phyloP scores from a whole-genome alignment of 2,329 filamentous ascomycete species.

The Domatiomyces globalis region DNA sequence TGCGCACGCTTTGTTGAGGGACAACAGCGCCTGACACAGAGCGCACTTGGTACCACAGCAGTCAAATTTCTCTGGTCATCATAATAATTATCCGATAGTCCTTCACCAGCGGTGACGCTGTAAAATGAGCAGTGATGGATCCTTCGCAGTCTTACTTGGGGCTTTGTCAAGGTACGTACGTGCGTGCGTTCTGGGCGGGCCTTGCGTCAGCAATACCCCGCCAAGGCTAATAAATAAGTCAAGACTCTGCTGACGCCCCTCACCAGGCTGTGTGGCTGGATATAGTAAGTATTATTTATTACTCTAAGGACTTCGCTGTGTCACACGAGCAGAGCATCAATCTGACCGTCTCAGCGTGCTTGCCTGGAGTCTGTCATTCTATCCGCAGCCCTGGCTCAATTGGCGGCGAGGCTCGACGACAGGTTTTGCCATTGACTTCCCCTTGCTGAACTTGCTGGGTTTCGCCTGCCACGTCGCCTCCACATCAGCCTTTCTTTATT shows the following conservation, averaged over 20 bases:
- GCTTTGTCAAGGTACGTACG: background rate
- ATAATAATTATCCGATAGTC: background rate
- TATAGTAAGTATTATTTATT: too few species aligned
- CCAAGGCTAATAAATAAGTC: too few species aligned
- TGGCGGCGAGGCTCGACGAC: conserved; percentile 59
- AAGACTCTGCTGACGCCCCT: background rate
- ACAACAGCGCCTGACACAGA: background rate
- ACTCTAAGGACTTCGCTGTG: too few species aligned
- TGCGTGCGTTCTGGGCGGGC: background rate
- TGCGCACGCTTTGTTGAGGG: background rate
- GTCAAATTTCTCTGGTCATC: background rate
- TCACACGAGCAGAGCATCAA: background rate
- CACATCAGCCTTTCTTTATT: conserved; percentile 63
- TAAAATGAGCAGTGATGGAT: background rate
- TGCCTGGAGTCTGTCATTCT: conserved; percentile 80
- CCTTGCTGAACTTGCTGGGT: conserved; percentile 52
- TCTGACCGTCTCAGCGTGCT: conserved; percentile 26
- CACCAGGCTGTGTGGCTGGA: background rate
- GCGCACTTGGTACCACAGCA: too few species aligned
- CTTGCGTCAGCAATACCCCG: background rate
- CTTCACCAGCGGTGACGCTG: background rate
- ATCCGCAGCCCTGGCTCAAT: conserved; percentile 78
- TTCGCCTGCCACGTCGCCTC: conserved; percentile 58
- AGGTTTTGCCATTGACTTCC: conserved; percentile 80
- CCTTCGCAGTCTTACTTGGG: background rate